phyloP scores from a whole-genome alignment of 106 monocot genomes.

The Acorus calamus region DNA sequence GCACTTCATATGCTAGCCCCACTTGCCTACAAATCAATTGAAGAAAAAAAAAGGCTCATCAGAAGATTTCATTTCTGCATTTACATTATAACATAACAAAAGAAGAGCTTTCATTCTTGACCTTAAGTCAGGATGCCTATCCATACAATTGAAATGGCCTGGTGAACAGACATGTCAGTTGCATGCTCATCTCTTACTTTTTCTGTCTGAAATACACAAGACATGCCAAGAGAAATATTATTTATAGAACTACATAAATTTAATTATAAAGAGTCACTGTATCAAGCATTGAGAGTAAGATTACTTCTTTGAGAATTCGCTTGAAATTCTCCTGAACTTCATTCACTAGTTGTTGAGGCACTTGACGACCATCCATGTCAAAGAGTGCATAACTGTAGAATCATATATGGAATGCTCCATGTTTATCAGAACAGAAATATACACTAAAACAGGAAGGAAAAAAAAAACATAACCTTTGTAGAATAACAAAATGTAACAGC shows the following conservation, averaged over 20 bases:
- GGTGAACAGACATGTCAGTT: constrained; percentile 72
- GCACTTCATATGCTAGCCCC: constrained; percentile 70
- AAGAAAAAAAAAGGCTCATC: constrained; percentile 1
- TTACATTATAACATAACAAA: no score
- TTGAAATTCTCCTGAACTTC: constrained; percentile 78
- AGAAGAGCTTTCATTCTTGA: constrained; percentile 1
- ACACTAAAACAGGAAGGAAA: no score
- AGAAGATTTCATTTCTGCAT: background rate
- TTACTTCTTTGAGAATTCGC: constrained; percentile 77
- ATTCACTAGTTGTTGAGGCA: constrained; percentile 70
- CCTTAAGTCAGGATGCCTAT: constrained; percentile 67
- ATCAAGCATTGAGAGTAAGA: no score
- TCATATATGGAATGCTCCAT: no score
- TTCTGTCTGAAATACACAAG: constrained; percentile 40
- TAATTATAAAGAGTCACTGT: background rate
- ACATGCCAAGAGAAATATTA: background rate
- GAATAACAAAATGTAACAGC: no score
- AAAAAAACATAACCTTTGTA: no score
- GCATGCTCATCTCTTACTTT: constrained; percentile 67
- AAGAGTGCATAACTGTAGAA: constrained; percentile 71
- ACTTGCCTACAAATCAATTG: constrained; percentile 37
- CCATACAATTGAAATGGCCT: constrained; percentile 92
- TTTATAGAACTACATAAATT: no score
- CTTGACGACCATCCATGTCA: constrained; percentile 57
- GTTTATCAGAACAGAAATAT: no score